Base-by-base conservation (phyloP, 805 yeast genomes). In the Brettanomyces sp. region DNA sequence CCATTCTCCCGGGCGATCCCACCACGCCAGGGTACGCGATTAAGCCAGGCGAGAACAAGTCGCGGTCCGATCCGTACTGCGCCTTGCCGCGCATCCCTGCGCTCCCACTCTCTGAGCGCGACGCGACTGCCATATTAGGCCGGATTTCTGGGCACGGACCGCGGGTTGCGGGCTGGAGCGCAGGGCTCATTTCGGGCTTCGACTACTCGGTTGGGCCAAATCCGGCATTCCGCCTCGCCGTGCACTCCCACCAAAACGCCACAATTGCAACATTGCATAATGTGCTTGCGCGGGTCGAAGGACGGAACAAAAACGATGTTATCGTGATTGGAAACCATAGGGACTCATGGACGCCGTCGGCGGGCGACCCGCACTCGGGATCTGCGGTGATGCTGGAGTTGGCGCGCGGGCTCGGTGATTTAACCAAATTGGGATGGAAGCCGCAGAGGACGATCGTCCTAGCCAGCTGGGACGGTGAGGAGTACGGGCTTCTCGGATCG, bases 401-500 rank as follows among this genome's bases (percentile, higher is more conserved):
- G 38, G 80, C 81, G 6, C 68, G 85, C 42, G 80, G 76, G 1
- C 66, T 82, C 34, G 74, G 77, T 23, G 74, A 68, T 39, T 65
- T 84, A 44, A 49, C 60, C 32, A 65, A 72, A 49, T 51, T 58
- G 1, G 88, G 87, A 7, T 86, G 90, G 90, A 75, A 73, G 55
- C 95, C 95, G 9, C 60, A 75, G 43, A 68, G 93, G 55, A 77
- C 89, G 0, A 80, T 87, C 23, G 70, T 77, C 45, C 68, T 87
- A 41, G 82, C 82, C 0, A 79, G 85, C 28, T 87, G 89, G 89
- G 95, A 87, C 62, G 95, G 86, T 34, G 89, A 80, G 52, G 87
- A 81, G 56, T 76, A 75, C 50, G 91, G 85, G 0, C 65, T 79
- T 45, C 52, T 86, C 30, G 95, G 95, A 1, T 79, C 89, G 0